These are phyloP conservation scores for Nitzschia putrida DNA, from an alignment of 108 stramenopile species.

Conservation along the genomic window DNA sequence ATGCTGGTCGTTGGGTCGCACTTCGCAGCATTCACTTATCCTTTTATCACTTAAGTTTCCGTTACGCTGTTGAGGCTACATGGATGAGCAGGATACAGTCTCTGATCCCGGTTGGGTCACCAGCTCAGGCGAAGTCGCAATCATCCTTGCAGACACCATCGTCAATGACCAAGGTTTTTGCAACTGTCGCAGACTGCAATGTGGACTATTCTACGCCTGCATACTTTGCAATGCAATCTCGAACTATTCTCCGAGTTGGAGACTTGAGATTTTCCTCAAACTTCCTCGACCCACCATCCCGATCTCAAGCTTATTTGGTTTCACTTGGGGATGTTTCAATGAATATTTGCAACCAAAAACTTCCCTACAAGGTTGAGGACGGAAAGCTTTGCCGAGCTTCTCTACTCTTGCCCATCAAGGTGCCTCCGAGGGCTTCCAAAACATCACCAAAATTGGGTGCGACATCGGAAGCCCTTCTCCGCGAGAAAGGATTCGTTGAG, in stretches of 20 bases:
- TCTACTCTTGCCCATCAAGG: background rate
- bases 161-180: conserved; percentile 52
- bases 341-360: conserved; percentile 53
- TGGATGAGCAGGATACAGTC: conserved; percentile 47
- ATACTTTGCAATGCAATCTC: conserved; percentile 49
- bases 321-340: conserved; percentile 63
- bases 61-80: conserved; percentile 54
- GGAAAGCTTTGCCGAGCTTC: conserved; percentile 41
- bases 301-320: conserved; percentile 55
- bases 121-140: background rate
- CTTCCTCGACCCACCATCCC: conserved; percentile 52
- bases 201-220: conserved; percentile 66
- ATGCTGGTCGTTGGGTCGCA: conserved; percentile 28
- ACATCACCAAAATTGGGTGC: conserved; percentile 17
- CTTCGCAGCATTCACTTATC: conserved; percentile 47
- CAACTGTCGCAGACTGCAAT: conserved; percentile 71
- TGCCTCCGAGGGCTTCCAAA: too few relatives aligned
- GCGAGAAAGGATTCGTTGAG: conserved; percentile 59
- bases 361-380: conserved; percentile 65
- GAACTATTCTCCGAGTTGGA: conserved; percentile 63
- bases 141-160: background rate
- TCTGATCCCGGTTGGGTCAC: conserved; percentile 26
- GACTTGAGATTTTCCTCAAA: conserved; percentile 74
- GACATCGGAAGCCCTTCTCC: conserved; percentile 48
- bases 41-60: conserved; percentile 73